These are phyloP conservation scores for Inga oerstediana DNA, from an alignment of 306 rosid species.

Conservation along the genomic window DNA sequence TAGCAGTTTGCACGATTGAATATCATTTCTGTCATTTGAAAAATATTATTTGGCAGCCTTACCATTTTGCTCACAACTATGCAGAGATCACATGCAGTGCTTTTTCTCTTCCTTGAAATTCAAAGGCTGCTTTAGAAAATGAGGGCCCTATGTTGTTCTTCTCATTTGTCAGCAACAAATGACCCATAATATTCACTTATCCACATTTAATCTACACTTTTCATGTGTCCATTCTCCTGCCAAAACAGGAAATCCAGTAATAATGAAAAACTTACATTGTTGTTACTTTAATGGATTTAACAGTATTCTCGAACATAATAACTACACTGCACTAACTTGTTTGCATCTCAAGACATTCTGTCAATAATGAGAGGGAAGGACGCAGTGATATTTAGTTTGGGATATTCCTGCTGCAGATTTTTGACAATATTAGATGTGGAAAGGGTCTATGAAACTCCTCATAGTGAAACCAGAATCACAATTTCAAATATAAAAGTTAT, in stretches of 20 bases:
- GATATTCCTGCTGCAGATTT: not conserved
- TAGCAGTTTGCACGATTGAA: constrained; percentile 19
- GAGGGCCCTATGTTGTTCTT: constrained; percentile 27
- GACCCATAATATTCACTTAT: not conserved
- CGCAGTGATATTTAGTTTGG: not conserved
- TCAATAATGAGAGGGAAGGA: not conserved
- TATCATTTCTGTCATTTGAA: constrained; percentile 32
- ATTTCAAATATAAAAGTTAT: not conserved
- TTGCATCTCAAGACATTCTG: not conserved
- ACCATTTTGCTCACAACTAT: constrained; percentile 35
- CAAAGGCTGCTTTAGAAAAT: constrained; percentile 18
- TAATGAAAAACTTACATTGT: not conserved
- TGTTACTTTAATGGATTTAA: not conserved
- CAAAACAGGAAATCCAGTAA: not conserved
- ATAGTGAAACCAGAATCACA: not conserved
- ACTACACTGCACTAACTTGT: not conserved
- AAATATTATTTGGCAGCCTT: constrained; percentile 24
- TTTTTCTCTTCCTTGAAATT: constrained; percentile 26
- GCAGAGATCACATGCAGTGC: constrained; percentile 37
- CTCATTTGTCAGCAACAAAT: not conserved
- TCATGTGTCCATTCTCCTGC: not conserved
- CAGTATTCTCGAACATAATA: not conserved
- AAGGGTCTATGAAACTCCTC: not conserved
- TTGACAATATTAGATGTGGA: not conserved
- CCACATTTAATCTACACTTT: constrained; percentile 8